A percentile compares a stretch with the other conserved stretches of the same genome.
Evolutionary conservation across 75 land plant species (phyloP).

Genomic region (Pinus taeda): DNA sequence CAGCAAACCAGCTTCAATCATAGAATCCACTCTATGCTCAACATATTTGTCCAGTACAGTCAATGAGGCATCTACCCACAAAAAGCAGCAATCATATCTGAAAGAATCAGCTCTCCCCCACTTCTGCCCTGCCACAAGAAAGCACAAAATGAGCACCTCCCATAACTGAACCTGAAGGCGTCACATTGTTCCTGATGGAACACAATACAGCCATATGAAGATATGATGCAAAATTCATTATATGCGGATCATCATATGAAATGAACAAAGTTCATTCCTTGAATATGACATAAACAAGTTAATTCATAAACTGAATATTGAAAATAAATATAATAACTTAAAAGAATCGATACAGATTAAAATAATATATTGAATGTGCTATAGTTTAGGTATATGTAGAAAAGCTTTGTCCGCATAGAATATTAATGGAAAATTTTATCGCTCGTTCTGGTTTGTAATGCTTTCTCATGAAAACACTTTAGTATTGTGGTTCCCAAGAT

Average conservation of each 20-base stretch:
- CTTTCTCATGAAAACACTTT: no score
- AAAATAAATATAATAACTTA: no score
- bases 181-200: background rate
- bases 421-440: no score
- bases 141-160: slow-evolving; percentile 4
- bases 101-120: slow-evolving; percentile 63
- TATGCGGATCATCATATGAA: background rate
- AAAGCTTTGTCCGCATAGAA: no score
- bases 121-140: slow-evolving; percentile 75
- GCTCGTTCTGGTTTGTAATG: no score
- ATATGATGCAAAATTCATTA: background rate
- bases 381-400: no score
- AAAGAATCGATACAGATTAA: no score
- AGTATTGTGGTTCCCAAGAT: no score
- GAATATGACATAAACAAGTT: no score
- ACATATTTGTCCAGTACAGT: slow-evolving; percentile 60
- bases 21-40: slow-evolving; percentile 56
- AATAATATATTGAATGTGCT: no score
- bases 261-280: no score
- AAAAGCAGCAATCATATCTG: slow-evolving; percentile 66
- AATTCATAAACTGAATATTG: no score
- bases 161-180: background rate
- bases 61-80: slow-evolving; percentile 67
- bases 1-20: slow-evolving; percentile 61
- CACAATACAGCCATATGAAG: background rate